Evolutionary conservation across 768 basidiomycete species (phyloP), one percentile per base, ranked within the genome.

Genomic region (Macrolepiota fuliginosa): DNA sequence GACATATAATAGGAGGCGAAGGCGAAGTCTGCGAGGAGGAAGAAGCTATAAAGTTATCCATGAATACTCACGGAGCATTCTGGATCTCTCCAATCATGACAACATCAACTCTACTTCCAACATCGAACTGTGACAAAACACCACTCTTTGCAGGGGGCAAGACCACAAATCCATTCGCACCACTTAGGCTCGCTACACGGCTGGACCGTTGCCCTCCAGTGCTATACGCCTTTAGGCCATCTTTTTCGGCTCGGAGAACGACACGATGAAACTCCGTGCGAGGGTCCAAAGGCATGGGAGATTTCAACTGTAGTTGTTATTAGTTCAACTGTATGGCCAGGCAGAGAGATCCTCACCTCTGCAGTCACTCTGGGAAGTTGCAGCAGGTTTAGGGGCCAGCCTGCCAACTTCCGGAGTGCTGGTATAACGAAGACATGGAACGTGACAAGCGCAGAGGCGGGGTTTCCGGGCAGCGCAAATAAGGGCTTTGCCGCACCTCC

Each of bases 191-290:
- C 12, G 89, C 89, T 3, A 90, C 88, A 24, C 91, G 79, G 67
- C 90, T 92, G 17, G 92, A 94, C 5, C 93, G 79, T 70, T 96
- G 94, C 0, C 92, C 91, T 24, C 94, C 94, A 0, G 94, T 96
- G 58, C 89, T 93, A 65, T 79, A 83, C 1, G 92, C 94, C 58
- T 78, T 79, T 57, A 92, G 76, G 7, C 81, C 81, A 29, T 73
- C 71, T 4, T 68, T 56, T 2, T 74, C 77, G 1, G 79, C 75
- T n/a, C 74, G 74, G 40, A 63, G 54, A 37, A 84, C 66, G 2
- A 88, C 92, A 4, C 94, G 88, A 71, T 96, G 94, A 72, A 91
- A 95, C 67, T 94, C 93, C 1, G 85, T 83, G 10, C 94, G 81
- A 9, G 87, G 71, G 68, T 94, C 91, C 27, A 94, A 79, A 1